These are phyloP conservation scores for Symbiodinium natans DNA, from an alignment of 73 alveolate species.

Conservation along the genomic window DNA sequence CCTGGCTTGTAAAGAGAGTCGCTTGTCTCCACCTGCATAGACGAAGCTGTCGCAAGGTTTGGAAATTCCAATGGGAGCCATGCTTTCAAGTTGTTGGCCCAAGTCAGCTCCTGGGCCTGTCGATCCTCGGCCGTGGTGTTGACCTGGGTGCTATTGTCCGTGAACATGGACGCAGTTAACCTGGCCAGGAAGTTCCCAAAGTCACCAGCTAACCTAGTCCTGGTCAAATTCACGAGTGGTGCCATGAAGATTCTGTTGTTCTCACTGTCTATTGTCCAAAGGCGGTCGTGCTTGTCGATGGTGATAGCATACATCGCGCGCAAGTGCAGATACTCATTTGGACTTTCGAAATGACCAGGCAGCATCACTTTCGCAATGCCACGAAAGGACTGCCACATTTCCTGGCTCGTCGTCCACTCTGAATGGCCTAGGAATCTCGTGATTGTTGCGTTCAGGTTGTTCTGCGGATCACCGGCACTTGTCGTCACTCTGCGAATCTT, in stretches of 20 bases:
- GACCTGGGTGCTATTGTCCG: background rate
- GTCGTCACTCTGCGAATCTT: constrained; percentile 46
- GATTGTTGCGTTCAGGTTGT: constrained; percentile 15
- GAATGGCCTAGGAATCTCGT: background rate
- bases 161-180: background rate
- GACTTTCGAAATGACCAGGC: constrained; percentile 45
- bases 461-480: constrained; percentile 48
- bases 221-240: constrained; percentile 8
- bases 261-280: constrained; percentile 72
- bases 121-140: constrained; percentile 35
- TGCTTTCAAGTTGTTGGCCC: constrained; percentile 27
- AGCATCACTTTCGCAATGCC: constrained; percentile 39
- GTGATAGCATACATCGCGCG: constrained; percentile 46
- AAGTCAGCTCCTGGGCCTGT: background rate
- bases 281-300: constrained; percentile 47
- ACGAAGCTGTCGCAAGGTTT: background rate
- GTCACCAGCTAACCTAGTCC: constrained; percentile 6
- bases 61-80: constrained; percentile 74
- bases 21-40: background rate
- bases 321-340: constrained; percentile 7
- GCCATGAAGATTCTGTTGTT: constrained; percentile 81
- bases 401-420: background rate
- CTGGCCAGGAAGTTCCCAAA: constrained; percentile 72
- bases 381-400: constrained; percentile 46
- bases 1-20: background rate